Percentiles rank a stretch among this genome's conserved stretches.
These are phyloP conservation scores for Phytophthora idaei DNA, from an alignment of 352 stramenopile species.

Conservation along the genomic window DNA sequence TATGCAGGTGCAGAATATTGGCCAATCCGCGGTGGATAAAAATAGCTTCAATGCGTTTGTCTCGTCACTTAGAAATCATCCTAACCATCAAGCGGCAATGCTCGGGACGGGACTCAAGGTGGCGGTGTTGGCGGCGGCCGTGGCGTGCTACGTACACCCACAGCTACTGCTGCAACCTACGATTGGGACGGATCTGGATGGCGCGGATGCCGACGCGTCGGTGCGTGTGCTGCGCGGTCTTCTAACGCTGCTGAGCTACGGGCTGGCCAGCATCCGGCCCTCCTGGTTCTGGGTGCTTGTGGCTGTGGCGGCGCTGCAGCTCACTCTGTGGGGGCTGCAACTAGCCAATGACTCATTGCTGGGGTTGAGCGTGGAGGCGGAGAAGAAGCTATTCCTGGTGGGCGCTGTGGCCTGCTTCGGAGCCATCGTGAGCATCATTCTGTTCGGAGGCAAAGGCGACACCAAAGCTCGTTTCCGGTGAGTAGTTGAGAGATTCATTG, in stretches of 20 bases:
- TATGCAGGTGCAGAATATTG: slow-evolving; percentile 11
- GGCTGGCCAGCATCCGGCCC: slow-evolving; percentile 40
- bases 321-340: slow-evolving; percentile 54
- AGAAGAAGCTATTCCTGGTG: slow-evolving; percentile 54
- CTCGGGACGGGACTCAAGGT: slow-evolving; percentile 47
- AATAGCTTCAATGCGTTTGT: slow-evolving; percentile 28
- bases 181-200: slow-evolving; percentile 29
- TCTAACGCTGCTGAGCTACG: slow-evolving; percentile 64
- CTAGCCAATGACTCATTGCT: slow-evolving; percentile 45
- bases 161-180: slow-evolving; percentile 49
- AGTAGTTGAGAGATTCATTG: slow-evolving; percentile 9
- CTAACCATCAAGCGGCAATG: slow-evolving; percentile 13
- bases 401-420: slow-evolving; percentile 53
- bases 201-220: slow-evolving; percentile 47
- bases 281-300: slow-evolving; percentile 53
- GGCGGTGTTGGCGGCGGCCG: slow-evolving; percentile 42
- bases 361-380: slow-evolving; percentile 39
- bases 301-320: slow-evolving; percentile 60
- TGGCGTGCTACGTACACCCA: slow-evolving; percentile 58
- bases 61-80: slow-evolving; percentile 18
- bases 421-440: slow-evolving; percentile 49
- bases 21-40: slow-evolving; percentile 27
- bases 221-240: slow-evolving; percentile 60
- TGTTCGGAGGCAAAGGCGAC: slow-evolving; percentile 49
- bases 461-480: slow-evolving; percentile 55